Evolutionary conservation across 352 stramenopile genomes (phyloP), one percentile per base, ranked within the genome.

Genomic region (Aphanomyces euteiches): DNA sequence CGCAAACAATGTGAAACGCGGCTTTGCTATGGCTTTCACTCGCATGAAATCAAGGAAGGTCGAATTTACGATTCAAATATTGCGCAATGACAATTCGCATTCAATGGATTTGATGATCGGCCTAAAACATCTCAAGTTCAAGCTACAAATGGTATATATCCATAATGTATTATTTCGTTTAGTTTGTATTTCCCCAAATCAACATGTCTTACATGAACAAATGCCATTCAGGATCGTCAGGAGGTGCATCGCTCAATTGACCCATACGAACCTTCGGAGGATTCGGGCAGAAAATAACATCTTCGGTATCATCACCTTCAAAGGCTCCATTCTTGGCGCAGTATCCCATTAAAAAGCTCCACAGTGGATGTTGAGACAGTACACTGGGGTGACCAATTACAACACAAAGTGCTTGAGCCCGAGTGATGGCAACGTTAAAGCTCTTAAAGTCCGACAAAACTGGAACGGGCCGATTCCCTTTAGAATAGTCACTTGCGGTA

Each of bases 341-440:
- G 39, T 72, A 67, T 4, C 66, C 36, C 17, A 77, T n/a, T 17
- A 75, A 41, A 4, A 73, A 48, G 0, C 53, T 21, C 69, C 73
- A 77, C 43, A 77, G 58, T 45, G 77, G 40, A 50, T 93, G 81
- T 13, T 69, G 60, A 58, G 75, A 69, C 13, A 92, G 67, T n/a
- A 90, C 79, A 28, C 73, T 69, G 4, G 85, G 84, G 66, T 84
- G 85, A 13, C 85, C 84, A 48, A 94, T 82, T 21, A 92, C 77
- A 47, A 94, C 79, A 15, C 88, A 66, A 15, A 94, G 71, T 21
- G 81, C 73, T 63, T 87, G 74, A 10, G 84, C 83, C n/a, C 84
- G 69, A 8, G 84, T 93, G 17, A 92, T 59, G 1, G 83, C 82
- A 15, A 92, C 83, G 72, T 94, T 93, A 72, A 94, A 92, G 6